phyloP scores from a whole-genome alignment of 768 basidiomycete genomes.

The Leucocoprinus birnbaumii region DNA sequence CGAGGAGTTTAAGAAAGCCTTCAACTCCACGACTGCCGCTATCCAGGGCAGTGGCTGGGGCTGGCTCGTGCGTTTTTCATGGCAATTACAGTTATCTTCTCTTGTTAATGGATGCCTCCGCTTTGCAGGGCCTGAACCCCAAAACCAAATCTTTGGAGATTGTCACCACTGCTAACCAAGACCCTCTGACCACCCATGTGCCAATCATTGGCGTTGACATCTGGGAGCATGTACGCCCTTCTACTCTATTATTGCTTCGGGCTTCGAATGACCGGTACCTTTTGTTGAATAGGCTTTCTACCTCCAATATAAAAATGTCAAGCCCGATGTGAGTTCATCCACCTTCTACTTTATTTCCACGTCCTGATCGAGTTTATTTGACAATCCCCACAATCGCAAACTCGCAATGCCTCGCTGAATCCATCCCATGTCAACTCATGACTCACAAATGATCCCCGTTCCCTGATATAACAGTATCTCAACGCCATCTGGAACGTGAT shows the following conservation, averaged over 20 bases:
- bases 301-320: slow-evolving; percentile 95
- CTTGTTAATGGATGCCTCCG: neutral
- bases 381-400: neutral
- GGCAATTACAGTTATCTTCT: neutral
- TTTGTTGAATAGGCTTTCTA: slow-evolving; percentile 61
- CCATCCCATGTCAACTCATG: neutral
- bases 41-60: slow-evolving; percentile 97
- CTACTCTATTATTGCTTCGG: neutral
- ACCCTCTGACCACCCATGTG: slow-evolving; percentile 73
- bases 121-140: slow-evolving; percentile 64
- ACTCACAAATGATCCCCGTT: neutral
- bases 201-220: slow-evolving; percentile 92
- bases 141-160: slow-evolving; percentile 74
- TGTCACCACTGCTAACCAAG: slow-evolving; percentile 93
- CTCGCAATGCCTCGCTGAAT: neutral
- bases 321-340: slow-evolving; percentile 72
- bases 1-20: slow-evolving; percentile 72
- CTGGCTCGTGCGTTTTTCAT: slow-evolving; percentile 72
- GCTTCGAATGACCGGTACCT: neutral
- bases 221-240: slow-evolving; percentile 68
- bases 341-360: neutral
- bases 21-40: slow-evolving; percentile 80
- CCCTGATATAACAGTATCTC: slow-evolving; percentile 56
- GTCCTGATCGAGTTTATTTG: neutral
- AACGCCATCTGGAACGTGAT: slow-evolving; percentile 88